Evolutionary conservation across 768 basidiomycete genomes (phyloP).

Genomic region (Porphyrellus cyaneotinctus): DNA sequence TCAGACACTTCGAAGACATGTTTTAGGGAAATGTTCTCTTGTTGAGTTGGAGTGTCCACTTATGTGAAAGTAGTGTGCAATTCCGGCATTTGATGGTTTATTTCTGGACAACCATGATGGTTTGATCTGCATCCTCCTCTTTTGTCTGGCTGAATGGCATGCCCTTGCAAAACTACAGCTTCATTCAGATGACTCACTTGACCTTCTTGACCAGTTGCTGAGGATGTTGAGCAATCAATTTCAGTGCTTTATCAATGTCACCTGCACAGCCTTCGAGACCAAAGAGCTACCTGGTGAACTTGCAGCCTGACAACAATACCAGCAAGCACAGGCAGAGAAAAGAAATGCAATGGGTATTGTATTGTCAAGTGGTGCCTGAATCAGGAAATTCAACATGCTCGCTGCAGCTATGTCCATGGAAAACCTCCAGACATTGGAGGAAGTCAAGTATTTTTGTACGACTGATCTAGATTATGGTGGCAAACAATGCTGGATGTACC

Average conservation of each 20-base stretch:
- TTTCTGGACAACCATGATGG: constrained; percentile 24
- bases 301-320: not conserved
- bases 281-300: not conserved
- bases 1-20: constrained; percentile 9
- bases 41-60: not conserved
- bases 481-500: constrained; percentile 51
- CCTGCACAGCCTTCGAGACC: not conserved
- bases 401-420: constrained; percentile 42
- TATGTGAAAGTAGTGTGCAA: constrained; percentile 25
- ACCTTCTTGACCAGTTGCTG: not conserved
- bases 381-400: not conserved
- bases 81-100: constrained; percentile 39
- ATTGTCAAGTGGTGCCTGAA: not conserved
- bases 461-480: constrained; percentile 55
- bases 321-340: not conserved
- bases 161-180: not conserved
- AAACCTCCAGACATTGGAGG: constrained; percentile 46
- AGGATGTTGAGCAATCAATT: not conserved
- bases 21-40: constrained; percentile 3
- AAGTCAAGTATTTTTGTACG: constrained; percentile 48
- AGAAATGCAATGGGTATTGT: not conserved
- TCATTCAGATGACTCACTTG: not conserved
- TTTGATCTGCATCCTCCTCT: constrained; percentile 19
- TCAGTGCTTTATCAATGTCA: not conserved
- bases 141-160: not conserved